Evolutionary conservation across 768 basidiomycete genomes (phyloP), one percentile per base, ranked within the genome.

Genomic region (Polyporus arcularius): DNA sequence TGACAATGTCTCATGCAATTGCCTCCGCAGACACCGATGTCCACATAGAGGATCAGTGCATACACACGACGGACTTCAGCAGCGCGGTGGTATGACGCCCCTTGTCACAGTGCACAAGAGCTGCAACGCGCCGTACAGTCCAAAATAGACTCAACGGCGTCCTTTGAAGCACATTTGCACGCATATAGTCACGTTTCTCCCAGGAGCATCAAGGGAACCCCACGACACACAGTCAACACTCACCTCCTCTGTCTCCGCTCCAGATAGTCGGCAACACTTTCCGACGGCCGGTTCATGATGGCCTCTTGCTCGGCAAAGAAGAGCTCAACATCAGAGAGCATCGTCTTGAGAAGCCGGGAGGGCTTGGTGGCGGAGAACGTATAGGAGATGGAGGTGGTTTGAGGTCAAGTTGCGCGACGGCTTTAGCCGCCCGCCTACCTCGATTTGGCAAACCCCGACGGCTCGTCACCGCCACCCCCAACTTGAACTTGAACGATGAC

Each of bases 241-340:
- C 41, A 65, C 63, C 58, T 61, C 15, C 48, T 58, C 26, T 46
- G 53, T 38, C 38, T 48, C n/a, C 65, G 62, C 15, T 42, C 40
- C n/a, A 82, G 62, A 63, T 82, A 86, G 47, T 80, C 78, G 15
- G 81, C 75, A 48, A 81, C 62, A 41, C 81, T 79, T 68, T 86
- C 83, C 41, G 85, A 81, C 3, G 83, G 81, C 16, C 82, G 60
- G 48, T 74, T 78, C 83, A 86, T 82, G 9, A 76, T 77, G 55
- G 71, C 73, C 53, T 86, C 82, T 70, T 82, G 83, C 69, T 86
- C 85, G 21, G 69, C 70, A 65, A 82, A 87, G 62, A 84, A 86
- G 1, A 73, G 70, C 11, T 84, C 76, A 12, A 79, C 32, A 6
- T 65, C 54, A 15, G 53, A 56, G 52, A 65, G 53, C 18, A 35